Percentiles rank a stretch among this genome's conserved stretches.
These are phyloP conservation scores for Haematococcus sp. DNA, from an alignment of 139 green algal genomes.

Conservation along the genomic window DNA sequence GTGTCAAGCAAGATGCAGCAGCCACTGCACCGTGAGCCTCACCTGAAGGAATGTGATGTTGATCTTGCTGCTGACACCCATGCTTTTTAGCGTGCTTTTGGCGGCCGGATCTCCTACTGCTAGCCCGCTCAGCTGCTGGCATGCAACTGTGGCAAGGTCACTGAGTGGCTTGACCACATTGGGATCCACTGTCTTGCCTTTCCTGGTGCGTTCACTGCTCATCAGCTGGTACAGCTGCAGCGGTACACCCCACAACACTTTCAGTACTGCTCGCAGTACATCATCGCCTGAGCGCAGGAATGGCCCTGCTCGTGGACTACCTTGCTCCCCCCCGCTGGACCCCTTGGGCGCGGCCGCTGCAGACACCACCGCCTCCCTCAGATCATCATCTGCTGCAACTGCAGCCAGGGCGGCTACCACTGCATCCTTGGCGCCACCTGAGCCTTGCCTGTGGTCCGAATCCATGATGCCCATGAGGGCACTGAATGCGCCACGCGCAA, in stretches of 20 bases:
- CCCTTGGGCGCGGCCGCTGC: background rate
- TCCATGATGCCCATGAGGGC: slow-evolving; percentile 3
- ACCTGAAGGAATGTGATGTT: slow-evolving; percentile 11
- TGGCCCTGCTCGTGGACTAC: background rate
- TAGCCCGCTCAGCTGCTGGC: background rate
- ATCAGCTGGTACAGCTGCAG: slow-evolving; percentile 8
- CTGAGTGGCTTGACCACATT: background rate
- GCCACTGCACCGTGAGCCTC: too few species aligned
- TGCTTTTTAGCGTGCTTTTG: background rate
- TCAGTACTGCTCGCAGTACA: background rate
- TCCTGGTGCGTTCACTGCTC: background rate
- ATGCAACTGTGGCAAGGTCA: background rate
- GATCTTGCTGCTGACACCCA: background rate
- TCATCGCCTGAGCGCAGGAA: background rate
- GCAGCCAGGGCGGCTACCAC: background rate
- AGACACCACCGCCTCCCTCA: background rate
- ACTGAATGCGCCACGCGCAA: background rate
- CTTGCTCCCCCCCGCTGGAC: background rate
- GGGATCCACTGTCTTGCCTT: background rate
- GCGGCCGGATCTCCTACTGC: background rate
- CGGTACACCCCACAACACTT: background rate
- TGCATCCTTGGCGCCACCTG: background rate
- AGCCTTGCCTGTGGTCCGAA: background rate
- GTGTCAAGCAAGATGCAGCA: too few species aligned
- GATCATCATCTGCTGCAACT: background rate